Evolutionary conservation across 116 monocot species (phyloP), one percentile per base, ranked within the genome.

Genomic region (Trichopus zeylanicus): DNA sequence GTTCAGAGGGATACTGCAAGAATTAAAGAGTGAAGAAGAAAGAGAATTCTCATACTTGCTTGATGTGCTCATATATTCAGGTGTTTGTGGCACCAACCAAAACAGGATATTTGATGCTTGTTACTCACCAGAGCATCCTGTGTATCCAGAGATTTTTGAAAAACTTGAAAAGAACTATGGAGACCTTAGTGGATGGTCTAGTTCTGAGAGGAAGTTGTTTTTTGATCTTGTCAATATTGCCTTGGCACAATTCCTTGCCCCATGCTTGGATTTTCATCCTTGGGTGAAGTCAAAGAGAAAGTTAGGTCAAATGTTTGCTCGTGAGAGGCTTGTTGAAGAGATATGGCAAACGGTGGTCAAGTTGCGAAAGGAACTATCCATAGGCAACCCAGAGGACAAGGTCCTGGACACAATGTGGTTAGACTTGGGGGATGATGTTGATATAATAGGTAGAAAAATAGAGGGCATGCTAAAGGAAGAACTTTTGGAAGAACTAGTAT

Each of bases 1-100:
- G 26, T 35, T 59, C 31, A 51, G 26, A 48, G 63, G 46, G 31
- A 65, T 54, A 13, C 27, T 71, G 6, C 53, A 57, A 66, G 61
- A 62, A 22, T 82, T 81, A 26, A 79, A 62, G 69, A 66, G 70
- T 52, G 79, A 84, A 56, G 76, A 78, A 27, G 86, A 86, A 23
- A 83, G 83, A 65, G 89, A 89, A 35, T 79, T 79, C 73, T 81
- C 74, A 1, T 95, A 95, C 55, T 22, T 90, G 12, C 63, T 78
- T 6, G 76, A 90, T 39, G 69, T 89, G 31, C 66, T 89, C 21
- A 73, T 59, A 30, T 58, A 73, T 51, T 67, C 81, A 2, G 86
- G 70, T 37, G 34, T 78, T 56, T 64, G 67, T 57, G 42, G 29
- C 23, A 20, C 57, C 11, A 46, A 61, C 26, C 21, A 28, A 24